Conservation (phyloP, 805 yeast genomes). For the Wickerhamomyces sydowiorum region DNA sequence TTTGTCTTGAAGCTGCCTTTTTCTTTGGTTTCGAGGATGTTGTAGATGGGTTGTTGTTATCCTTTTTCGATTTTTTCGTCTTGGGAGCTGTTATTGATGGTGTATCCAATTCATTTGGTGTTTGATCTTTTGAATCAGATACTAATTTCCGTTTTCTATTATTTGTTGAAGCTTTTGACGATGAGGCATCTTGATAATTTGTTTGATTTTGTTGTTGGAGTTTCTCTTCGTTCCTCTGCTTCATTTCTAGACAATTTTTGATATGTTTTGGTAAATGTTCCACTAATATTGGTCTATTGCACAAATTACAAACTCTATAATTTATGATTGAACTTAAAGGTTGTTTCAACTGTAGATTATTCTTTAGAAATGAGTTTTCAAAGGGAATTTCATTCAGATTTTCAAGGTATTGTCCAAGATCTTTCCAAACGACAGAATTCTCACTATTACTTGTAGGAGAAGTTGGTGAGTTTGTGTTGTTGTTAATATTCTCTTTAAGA, state of each 20-base stretch:
- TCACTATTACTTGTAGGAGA: neutral
- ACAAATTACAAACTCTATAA: conserved; percentile 42
- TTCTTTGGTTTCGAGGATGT: conserved; percentile 25
- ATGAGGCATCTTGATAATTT: neutral
- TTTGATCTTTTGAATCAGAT: conserved; percentile 8
- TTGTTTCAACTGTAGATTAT: conserved; percentile 16
- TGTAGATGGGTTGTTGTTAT: neutral
- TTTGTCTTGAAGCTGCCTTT: conserved; percentile 48
- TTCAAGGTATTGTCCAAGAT: conserved; percentile 26
- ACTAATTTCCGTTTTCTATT: conserved; percentile 11
- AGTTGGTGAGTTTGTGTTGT: neutral
- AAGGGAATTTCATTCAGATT: conserved; percentile 11
- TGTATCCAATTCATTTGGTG: conserved; percentile 10
- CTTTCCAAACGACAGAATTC: conserved; percentile 23
- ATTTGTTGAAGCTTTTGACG: conserved; percentile 1
- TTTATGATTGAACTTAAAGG: conserved; percentile 34
- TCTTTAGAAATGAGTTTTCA: conserved; percentile 12
- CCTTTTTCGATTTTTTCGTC: conserved; percentile 22
- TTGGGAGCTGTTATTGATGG: conserved; percentile 8
- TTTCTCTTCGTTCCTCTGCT: conserved; percentile 19
- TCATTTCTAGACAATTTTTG: conserved; percentile 29
- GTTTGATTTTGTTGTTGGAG: neutral
- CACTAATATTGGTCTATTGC: conserved; percentile 39
- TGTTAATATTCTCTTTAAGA: conserved; percentile 6
- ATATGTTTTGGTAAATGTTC: conserved; percentile 34